Evolutionary conservation across 331 rosid species (phyloP).

Genomic region (Erythrophleum ivorense): DNA sequence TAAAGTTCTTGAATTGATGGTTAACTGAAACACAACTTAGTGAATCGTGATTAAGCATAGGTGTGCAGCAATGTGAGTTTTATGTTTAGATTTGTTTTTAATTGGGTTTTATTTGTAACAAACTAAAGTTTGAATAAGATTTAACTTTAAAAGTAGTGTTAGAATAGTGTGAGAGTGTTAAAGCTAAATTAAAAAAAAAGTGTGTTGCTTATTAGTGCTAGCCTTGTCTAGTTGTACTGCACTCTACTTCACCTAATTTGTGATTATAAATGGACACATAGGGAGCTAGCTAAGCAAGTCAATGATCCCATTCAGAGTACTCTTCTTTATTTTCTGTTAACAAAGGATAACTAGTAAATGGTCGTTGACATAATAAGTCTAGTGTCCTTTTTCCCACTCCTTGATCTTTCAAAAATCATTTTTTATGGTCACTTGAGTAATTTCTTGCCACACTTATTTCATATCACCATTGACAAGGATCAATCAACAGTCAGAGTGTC

Average conservation of each 20-base stretch:
- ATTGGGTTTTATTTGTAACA: neutral
- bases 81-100: neutral
- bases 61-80: neutral
- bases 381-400: neutral
- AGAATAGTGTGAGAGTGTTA: neutral
- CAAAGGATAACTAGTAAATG: neutral
- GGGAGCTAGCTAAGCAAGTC: neutral
- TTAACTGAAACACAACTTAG: neutral
- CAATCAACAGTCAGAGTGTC: neutral
- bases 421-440: neutral
- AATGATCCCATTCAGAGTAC: neutral
- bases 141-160: too few species aligned
- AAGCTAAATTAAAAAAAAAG: neutral
- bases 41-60: neutral
- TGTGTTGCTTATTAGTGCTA: neutral
- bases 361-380: neutral
- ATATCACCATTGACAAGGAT: neutral
- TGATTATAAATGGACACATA: neutral
- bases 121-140: neutral
- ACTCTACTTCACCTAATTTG: neutral
- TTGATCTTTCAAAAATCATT: neutral
- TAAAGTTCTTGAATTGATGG: neutral
- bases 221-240: neutral
- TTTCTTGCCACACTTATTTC: neutral
- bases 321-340: neutral